These are phyloP conservation scores for Leccinum obscurum DNA, from an alignment of 768 basidiomycete genomes.

Conservation along the genomic window DNA sequence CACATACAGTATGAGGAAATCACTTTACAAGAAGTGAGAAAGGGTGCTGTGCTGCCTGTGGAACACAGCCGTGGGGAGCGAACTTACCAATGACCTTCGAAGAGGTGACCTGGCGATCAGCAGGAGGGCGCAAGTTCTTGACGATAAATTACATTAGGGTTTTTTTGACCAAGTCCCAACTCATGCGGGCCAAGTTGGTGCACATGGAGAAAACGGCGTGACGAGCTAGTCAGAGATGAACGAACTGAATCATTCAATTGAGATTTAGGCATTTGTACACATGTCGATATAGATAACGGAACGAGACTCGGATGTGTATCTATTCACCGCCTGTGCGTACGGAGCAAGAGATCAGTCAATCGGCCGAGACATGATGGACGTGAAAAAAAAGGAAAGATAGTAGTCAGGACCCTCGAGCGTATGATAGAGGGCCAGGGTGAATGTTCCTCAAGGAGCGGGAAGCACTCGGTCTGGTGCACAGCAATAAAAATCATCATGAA, in stretches of 20 bases:
- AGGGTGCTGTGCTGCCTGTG: too few species aligned
- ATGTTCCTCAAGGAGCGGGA: slow-evolving; percentile 33
- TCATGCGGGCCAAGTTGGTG: slow-evolving; percentile 77
- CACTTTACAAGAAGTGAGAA: too few species aligned
- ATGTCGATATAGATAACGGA: neutral
- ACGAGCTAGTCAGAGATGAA: neutral
- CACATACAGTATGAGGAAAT: too few species aligned
- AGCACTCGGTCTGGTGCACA: slow-evolving; percentile 12
- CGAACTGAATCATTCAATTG: neutral
- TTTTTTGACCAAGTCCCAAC: slow-evolving; percentile 53
- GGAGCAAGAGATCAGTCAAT: slow-evolving; percentile 4
- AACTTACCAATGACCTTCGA: too few species aligned
- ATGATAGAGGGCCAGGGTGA: slow-evolving; percentile 33
- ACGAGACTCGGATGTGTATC: neutral
- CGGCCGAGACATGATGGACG: neutral
- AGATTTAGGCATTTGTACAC: neutral
- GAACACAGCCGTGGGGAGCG: too few species aligned
- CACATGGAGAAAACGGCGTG: slow-evolving; percentile 72
- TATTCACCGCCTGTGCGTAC: neutral
- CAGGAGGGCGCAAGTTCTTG: too few species aligned
- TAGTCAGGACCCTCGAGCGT: slow-evolving; percentile 35
- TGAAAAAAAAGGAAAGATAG: neutral
- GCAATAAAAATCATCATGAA: too few species aligned
- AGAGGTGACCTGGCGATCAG: too few species aligned
- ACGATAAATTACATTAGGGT: slow-evolving; percentile 47